Base-by-base conservation (phyloP, 345 rosid genomes). In the Brassica carinata region DNA sequence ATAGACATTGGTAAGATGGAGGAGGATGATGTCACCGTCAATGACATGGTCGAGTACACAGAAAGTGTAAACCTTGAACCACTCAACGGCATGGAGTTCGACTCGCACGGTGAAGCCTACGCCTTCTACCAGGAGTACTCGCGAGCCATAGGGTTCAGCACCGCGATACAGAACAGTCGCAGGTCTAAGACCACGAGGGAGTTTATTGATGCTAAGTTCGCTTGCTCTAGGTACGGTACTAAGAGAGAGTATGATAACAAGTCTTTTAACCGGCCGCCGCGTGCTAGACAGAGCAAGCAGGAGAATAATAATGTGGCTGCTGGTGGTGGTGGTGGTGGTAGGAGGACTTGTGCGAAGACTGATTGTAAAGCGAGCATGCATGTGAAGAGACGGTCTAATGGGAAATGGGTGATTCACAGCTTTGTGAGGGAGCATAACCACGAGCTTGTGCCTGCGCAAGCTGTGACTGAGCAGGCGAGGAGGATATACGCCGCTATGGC, bases 361-460 rank as follows among this genome's bases (percentile, higher is more conserved):
- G 92, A 90, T 72, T 90, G 94, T 80, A 90, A 89, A 79, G 94
- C 94, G 7, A 87, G 94, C 67, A 87, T 90, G 94, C 94, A 90
- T 87, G 94, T 90, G 71, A 90, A 90, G 88, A 86, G 94, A 84
- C 86, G 87, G 81, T 72, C 84, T 0, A 92, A 90, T 81, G 94
- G 92, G 62, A 90, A 89, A 72, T 90, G 94, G 94, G 84, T 89
- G 1, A 86, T 90, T 71, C 94, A 89, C 38, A 84, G 85, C 84
- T 90, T 89, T 65, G 87, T 87, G 59, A 90, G 88, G 82, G 92
- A 89, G 70, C 94, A 90, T 71, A 90, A 90, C 59, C 94, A 90
- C 62, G 92, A 87, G 69, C 91, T 90, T 45, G 85, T 90, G 51
- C 94, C 94, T 2, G 94, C 92, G 43, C 94, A 89, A 77, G 91